Percentiles rank a stretch among this genome's conserved stretches.
Evolutionary conservation across 1,139 yeast species (phyloP).

Genomic region (Blastobotrys aristatus): DNA sequence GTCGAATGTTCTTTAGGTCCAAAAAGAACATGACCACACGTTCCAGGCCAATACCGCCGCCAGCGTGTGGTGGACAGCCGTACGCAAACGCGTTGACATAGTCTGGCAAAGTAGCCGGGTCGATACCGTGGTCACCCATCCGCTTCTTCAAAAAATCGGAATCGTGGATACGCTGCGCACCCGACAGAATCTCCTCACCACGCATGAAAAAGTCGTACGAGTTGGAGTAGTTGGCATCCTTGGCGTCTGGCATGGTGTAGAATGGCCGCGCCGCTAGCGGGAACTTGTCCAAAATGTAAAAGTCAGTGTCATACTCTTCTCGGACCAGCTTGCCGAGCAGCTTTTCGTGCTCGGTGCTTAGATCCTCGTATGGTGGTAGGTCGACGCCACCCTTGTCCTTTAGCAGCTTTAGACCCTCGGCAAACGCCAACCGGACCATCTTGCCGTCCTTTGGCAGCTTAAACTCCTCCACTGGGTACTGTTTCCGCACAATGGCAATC

Average conservation of each 20-base stretch:
- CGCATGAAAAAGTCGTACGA: conserved; percentile 96
- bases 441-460: conserved; percentile 67
- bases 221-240: conserved; percentile 87
- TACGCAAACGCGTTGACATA: conserved; percentile 87
- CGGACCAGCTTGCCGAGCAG: conserved; percentile 85
- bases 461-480: conserved; percentile 97
- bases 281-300: conserved; percentile 96
- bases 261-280: conserved; percentile 95
- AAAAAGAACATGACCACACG: conserved; percentile 98
- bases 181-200: conserved; percentile 97
- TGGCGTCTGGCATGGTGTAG: conserved; percentile 98
- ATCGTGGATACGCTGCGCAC: conserved; percentile 99
- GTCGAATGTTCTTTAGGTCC: conserved; percentile 93
- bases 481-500: conserved; percentile 85
- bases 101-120: conserved; percentile 71
- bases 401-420: conserved; percentile 84
- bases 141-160: conserved; percentile 75
- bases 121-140: conserved; percentile 77
- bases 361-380: conserved; percentile 80
- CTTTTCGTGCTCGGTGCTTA: conserved; percentile 91
- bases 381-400: conserved; percentile 69
- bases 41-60: conserved; percentile 99
- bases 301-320: conserved; percentile 93
- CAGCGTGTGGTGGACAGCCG: conserved; percentile 99
- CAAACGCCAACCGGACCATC: conserved; percentile 85